Evolutionary conservation across 108 stramenopile species (phyloP).

Genomic region (Pelagomonas calceolata): DNA sequence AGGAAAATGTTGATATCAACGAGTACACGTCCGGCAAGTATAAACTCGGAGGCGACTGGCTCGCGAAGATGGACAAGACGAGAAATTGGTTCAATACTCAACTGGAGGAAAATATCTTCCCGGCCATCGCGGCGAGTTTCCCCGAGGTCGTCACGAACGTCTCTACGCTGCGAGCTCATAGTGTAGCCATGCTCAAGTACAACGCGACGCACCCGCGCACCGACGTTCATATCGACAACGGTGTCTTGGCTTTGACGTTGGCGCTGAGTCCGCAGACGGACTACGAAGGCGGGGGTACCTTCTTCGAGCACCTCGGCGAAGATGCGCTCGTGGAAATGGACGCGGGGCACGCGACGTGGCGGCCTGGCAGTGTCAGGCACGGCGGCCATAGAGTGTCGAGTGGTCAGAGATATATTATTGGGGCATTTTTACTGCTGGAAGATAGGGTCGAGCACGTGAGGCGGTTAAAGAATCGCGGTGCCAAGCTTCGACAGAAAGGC

Average conservation of each 20-base stretch:
- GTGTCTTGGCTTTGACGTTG: conserved; percentile 50
- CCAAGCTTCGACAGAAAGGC: conserved; percentile 29
- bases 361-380: conserved; percentile 51
- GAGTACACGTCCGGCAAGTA: conserved; percentile 55
- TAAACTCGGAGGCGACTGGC: conserved; percentile 37
- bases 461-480: conserved; percentile 49
- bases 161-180: conserved; percentile 43
- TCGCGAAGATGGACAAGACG: conserved; percentile 44
- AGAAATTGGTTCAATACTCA: conserved; percentile 41
- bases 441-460: conserved; percentile 54
- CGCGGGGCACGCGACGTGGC: conserved; percentile 48
- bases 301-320: conserved; percentile 49
- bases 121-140: conserved; percentile 35
- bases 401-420: conserved; percentile 45
- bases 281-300: conserved; percentile 50
- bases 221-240: conserved; percentile 57
- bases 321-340: conserved; percentile 46
- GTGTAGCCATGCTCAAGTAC: conserved; percentile 48
- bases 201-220: conserved; percentile 54
- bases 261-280: conserved; percentile 38
- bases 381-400: conserved; percentile 43
- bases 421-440: conserved; percentile 48
- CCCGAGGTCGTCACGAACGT: conserved; percentile 44
- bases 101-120: conserved; percentile 38
- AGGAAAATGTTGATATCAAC: conserved; percentile 45